Percentiles rank a stretch among this genome's conserved stretches.
phyloP scores from a whole-genome alignment of 306 rosid species.

The Vicia villosa region DNA sequence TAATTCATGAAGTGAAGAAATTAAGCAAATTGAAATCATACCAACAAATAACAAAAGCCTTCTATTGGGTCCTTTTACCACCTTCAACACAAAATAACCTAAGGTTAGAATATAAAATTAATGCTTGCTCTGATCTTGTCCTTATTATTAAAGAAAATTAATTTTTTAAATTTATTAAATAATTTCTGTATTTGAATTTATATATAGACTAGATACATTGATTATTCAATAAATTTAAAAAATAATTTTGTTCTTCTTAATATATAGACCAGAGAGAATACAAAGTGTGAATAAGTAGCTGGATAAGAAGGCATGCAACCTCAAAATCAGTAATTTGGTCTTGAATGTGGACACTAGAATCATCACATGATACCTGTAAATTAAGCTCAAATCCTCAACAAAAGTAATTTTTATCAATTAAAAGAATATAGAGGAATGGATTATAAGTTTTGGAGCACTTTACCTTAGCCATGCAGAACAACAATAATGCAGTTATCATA shows the following conservation, averaged over 20 bases:
- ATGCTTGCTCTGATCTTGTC: too few relatives aligned
- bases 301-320: constrained; percentile 39
- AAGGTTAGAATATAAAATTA: background rate
- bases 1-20: background rate
- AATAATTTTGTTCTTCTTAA: too few relatives aligned
- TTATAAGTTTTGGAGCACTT: background rate
- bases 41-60: constrained; percentile 43
- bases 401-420: background rate
- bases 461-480: constrained; percentile 44
- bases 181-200: too few relatives aligned
- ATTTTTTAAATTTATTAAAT: too few relatives aligned
- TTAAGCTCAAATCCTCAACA: constrained; percentile 17
- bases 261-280: too few relatives aligned
- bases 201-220: too few relatives aligned
- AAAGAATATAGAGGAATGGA: background rate
- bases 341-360: constrained; percentile 35
- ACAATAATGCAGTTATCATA: constrained; percentile 23
- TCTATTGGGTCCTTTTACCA: constrained; percentile 48
- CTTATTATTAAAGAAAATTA: too few relatives aligned
- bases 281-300: too few relatives aligned
- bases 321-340: constrained; percentile 31
- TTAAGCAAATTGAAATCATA: constrained; percentile 24
- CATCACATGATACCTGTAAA: constrained; percentile 38
- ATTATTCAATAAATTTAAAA: too few relatives aligned
- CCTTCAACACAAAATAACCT: constrained; percentile 21